A percentile compares a stretch with the other conserved stretches of the same genome.
phyloP scores from a whole-genome alignment of 23 red algal species.

The Agarophyton chilense region DNA sequence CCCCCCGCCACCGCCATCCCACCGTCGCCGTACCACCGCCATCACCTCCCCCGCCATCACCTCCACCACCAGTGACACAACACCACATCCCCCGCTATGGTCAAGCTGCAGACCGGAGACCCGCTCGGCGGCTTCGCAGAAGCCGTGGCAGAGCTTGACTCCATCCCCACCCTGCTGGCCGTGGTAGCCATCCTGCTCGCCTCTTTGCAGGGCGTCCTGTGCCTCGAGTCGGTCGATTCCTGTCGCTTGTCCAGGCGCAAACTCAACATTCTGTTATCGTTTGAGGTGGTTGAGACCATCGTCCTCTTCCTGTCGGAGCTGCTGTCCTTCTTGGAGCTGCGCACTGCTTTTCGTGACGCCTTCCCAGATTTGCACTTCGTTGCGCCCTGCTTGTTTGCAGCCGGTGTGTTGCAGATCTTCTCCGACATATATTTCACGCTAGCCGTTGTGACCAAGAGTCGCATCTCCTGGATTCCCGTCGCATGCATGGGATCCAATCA shows the following conservation, averaged over 20 bases:
- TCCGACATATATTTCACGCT: constrained; percentile 26
- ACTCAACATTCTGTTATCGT: constrained; percentile 25
- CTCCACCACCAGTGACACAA: too few species aligned
- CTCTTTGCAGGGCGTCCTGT: constrained; percentile 17
- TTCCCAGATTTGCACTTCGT: constrained; percentile 12
- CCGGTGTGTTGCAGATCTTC: constrained; percentile 19
- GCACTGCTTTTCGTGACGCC: not conserved
- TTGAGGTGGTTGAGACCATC: constrained; percentile 20
- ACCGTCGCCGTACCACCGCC: too few species aligned
- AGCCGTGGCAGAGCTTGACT: not conserved
- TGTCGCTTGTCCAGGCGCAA: constrained; percentile 34
- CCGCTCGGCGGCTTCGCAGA: constrained; percentile 12
- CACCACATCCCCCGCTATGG: not conserved
- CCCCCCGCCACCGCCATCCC: too few species aligned
- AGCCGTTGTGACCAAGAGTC: constrained; percentile 34
- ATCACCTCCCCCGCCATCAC: too few species aligned
- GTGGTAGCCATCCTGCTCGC: not conserved
- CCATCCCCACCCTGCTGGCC: constrained; percentile 10
- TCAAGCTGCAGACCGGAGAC: not conserved
- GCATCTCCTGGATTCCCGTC: constrained; percentile 35
- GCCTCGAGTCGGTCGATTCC: constrained; percentile 26
- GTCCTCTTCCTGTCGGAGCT: not conserved
- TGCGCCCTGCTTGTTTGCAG: constrained; percentile 36
- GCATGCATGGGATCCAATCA: not conserved
- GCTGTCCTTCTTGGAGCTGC: constrained; percentile 34